These are phyloP conservation scores for Colletotrichum magnum DNA, from an alignment of 2,329 filamentous ascomycete species.

Conservation along the genomic window DNA sequence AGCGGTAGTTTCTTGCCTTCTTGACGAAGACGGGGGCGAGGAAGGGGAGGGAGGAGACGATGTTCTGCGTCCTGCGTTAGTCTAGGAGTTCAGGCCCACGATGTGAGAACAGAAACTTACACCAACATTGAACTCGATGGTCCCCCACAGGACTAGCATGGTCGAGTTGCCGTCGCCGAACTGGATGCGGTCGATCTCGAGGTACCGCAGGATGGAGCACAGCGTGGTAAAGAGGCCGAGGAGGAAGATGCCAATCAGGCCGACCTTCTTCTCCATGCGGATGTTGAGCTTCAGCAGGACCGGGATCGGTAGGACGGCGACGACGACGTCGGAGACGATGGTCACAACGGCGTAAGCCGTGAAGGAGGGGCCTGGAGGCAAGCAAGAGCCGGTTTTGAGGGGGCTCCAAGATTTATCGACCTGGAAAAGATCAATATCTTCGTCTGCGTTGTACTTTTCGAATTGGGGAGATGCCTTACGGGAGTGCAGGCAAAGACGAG, in stretches of 20 bases:
- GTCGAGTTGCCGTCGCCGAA: constrained; percentile 68
- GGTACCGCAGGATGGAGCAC: constrained; percentile 67
- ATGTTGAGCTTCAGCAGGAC: constrained; percentile 64
- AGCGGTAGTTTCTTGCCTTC: constrained; percentile 58
- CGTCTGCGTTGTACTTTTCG: background rate
- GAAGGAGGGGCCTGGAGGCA: constrained; percentile 62
- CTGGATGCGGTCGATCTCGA: constrained; percentile 65
- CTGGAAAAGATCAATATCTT: constrained; percentile 40
- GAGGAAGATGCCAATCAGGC: constrained; percentile 65
- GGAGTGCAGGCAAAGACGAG: constrained; percentile 66
- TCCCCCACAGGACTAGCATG: constrained; percentile 69
- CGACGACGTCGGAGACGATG: constrained; percentile 64
- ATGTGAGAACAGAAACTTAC: constrained; percentile 51
- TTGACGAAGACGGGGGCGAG: constrained; percentile 59
- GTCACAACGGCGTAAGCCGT: constrained; percentile 66
- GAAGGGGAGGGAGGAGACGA: constrained; percentile 62
- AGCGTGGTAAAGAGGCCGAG: constrained; percentile 69
- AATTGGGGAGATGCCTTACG: constrained; percentile 47
- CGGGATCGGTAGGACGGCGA: constrained; percentile 65
- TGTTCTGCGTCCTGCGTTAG: constrained; percentile 51
- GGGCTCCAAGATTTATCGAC: constrained; percentile 63
- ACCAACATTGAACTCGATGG: constrained; percentile 70
- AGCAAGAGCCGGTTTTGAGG: constrained; percentile 55
- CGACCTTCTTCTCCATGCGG: constrained; percentile 62
- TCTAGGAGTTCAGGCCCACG: background rate